Percentiles rank a stretch among this genome's conserved stretches.
Evolutionary conservation across 345 rosid species (phyloP).

Genomic region (Mangifera indica): DNA sequence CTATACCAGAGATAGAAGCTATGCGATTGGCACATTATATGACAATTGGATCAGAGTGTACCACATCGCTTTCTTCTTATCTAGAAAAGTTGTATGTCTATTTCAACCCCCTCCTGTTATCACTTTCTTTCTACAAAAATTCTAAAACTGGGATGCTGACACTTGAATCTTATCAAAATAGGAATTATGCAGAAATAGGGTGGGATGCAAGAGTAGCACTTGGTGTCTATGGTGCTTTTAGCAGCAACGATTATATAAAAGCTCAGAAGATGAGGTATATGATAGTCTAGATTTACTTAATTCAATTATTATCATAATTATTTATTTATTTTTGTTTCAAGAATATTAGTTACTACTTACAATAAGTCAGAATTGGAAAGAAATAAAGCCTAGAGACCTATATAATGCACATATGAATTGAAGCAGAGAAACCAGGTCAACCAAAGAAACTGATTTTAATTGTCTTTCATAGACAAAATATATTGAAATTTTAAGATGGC

Average conservation of each 20-base stretch:
- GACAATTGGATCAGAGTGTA: constrained; percentile 66
- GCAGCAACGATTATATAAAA: constrained; percentile 53
- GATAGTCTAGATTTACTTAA: not conserved
- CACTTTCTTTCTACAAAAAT: not conserved
- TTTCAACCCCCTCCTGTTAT: not conserved
- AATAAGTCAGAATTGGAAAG: not conserved
- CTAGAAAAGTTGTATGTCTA: constrained; percentile 48
- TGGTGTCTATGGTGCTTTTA: constrained; percentile 53
- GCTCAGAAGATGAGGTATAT: constrained; percentile 65
- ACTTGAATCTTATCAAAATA: constrained; percentile 21
- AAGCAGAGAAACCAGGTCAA: not conserved
- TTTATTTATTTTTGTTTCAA: too few species aligned
- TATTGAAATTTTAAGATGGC: not conserved
- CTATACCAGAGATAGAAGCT: constrained; percentile 67
- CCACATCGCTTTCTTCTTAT: constrained; percentile 43
- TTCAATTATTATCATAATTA: not conserved
- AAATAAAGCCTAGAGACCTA: not conserved
- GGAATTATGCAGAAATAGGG: constrained; percentile 50
- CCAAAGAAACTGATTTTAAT: too few species aligned
- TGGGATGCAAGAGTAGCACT: constrained; percentile 71
- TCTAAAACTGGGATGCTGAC: constrained; percentile 10
- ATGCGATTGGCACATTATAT: constrained; percentile 77
- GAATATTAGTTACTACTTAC: not conserved
- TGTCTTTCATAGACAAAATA: too few species aligned
- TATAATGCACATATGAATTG: not conserved